Percentiles rank a stretch among this genome's conserved stretches.
These are phyloP conservation scores for Fusarium compactum DNA, from an alignment of 2,329 filamentous ascomycete genomes.

Conservation along the genomic window DNA sequence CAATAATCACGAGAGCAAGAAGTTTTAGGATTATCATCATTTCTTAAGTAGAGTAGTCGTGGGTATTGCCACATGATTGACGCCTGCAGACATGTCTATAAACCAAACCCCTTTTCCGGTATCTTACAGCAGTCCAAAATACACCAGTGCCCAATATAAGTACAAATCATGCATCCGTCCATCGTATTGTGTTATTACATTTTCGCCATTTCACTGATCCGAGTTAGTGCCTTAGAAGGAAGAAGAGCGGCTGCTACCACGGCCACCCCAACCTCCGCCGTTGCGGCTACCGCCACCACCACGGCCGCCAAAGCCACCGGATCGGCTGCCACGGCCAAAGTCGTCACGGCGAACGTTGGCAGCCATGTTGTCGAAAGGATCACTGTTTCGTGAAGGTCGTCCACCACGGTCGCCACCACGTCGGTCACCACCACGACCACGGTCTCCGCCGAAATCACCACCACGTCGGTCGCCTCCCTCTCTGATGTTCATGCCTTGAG, in stretches of 20 bases:
- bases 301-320: slow-evolving; percentile 28
- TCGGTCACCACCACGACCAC: neutral
- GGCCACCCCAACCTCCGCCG: neutral
- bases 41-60: slow-evolving; percentile 48
- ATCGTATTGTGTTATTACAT: slow-evolving; percentile 39
- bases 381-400: slow-evolving; percentile 22
- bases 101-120: slow-evolving; percentile 42
- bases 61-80: slow-evolving; percentile 38
- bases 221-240: slow-evolving; percentile 15
- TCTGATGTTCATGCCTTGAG: slow-evolving; percentile 52
- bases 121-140: slow-evolving; percentile 42
- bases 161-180: slow-evolving; percentile 45
- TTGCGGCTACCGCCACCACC: slow-evolving; percentile 15
- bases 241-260: neutral
- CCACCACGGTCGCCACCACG: slow-evolving; percentile 17
- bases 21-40: slow-evolving; percentile 31
- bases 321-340: slow-evolving; percentile 18
- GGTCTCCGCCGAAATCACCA: slow-evolving; percentile 11
- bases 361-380: slow-evolving; percentile 48
- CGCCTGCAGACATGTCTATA: slow-evolving; percentile 44
- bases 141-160: slow-evolving; percentile 45
- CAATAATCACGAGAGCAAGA: neutral
- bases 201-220: slow-evolving; percentile 16
- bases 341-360: slow-evolving; percentile 46
- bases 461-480: slow-evolving; percentile 21